These are phyloP conservation scores for Asclepias syriaca DNA, from an alignment of 257 asterid genomes.

Conservation along the genomic window DNA sequence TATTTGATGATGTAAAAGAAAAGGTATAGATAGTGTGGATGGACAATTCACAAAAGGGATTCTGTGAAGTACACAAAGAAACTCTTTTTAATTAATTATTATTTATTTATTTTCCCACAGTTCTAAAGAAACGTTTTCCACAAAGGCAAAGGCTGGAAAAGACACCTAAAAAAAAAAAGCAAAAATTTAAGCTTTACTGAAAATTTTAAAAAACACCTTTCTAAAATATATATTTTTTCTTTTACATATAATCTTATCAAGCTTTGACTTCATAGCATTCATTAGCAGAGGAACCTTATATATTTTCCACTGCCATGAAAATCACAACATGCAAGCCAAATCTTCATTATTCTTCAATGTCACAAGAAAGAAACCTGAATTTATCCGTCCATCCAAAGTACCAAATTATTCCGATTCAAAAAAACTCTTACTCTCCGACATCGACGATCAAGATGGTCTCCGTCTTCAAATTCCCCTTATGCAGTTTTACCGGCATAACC, in stretches of 20 bases:
- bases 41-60: not conserved
- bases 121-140: not conserved
- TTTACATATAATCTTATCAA: slow-evolving; percentile 3
- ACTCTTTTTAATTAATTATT: not conserved
- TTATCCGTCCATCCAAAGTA: slow-evolving; percentile 37
- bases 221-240: too few species aligned
- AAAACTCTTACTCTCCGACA: slow-evolving; percentile 38
- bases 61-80: not conserved
- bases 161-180: not conserved
- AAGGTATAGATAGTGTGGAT: not conserved
- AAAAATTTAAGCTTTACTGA: not conserved
- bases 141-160: slow-evolving; percentile 1
- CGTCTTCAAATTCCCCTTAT: slow-evolving; percentile 53
- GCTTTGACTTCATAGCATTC: not conserved
- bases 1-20: not conserved
- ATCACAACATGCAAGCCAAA: not conserved
- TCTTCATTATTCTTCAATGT: slow-evolving; percentile 31
- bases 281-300: not conserved
- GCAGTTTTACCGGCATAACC: slow-evolving; percentile 36
- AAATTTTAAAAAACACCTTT: not conserved
- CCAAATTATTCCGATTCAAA: slow-evolving; percentile 37
- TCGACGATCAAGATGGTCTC: slow-evolving; percentile 57
- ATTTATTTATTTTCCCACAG: too few species aligned
- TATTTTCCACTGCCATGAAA: not conserved
- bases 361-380: slow-evolving; percentile 29